A percentile compares a stretch with the other conserved stretches of the same genome.
These are phyloP conservation scores for Cytospora piceicola DNA, from an alignment of 2,329 filamentous ascomycete species.

Conservation along the genomic window DNA sequence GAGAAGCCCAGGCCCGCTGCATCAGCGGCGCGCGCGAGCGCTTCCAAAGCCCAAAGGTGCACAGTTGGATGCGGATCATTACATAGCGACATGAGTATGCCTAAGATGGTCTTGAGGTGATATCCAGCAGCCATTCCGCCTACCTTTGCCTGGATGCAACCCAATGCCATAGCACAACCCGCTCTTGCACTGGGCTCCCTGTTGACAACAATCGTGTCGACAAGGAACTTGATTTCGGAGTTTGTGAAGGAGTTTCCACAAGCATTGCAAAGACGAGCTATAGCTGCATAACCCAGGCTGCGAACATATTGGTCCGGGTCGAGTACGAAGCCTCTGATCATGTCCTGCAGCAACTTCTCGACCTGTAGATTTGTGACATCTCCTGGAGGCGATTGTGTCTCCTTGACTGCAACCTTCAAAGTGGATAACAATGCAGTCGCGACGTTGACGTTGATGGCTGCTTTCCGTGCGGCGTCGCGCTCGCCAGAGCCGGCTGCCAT, in stretches of 20 bases:
- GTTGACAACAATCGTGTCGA: conserved; percentile 93
- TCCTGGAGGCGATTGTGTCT: conserved; percentile 73
- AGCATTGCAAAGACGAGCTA: conserved; percentile 81
- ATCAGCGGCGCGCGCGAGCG: conserved; percentile 82
- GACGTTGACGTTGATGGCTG: conserved; percentile 89
- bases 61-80: conserved; percentile 94
- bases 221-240: conserved; percentile 80
- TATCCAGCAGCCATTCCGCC: conserved; percentile 97
- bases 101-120: conserved; percentile 95
- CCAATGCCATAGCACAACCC: conserved; percentile 90
- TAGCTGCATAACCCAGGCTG: conserved; percentile 79
- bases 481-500: conserved; percentile 79
- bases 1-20: conserved; percentile 93
- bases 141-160: conserved; percentile 91
- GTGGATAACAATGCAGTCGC: conserved; percentile 79
- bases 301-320: conserved; percentile 86
- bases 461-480: conserved; percentile 83
- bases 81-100: conserved; percentile 95
- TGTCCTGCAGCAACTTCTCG: conserved; percentile 82
- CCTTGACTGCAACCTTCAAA: conserved; percentile 81
- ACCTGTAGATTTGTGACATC: conserved; percentile 75
- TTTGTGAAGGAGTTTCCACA: conserved; percentile 91
- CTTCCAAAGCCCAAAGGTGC: conserved; percentile 95
- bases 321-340: conserved; percentile 72
- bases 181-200: conserved; percentile 91